Conservation (phyloP, 2,329 filamentous ascomycete genomes). For the Grosmannia penicillata region DNA sequence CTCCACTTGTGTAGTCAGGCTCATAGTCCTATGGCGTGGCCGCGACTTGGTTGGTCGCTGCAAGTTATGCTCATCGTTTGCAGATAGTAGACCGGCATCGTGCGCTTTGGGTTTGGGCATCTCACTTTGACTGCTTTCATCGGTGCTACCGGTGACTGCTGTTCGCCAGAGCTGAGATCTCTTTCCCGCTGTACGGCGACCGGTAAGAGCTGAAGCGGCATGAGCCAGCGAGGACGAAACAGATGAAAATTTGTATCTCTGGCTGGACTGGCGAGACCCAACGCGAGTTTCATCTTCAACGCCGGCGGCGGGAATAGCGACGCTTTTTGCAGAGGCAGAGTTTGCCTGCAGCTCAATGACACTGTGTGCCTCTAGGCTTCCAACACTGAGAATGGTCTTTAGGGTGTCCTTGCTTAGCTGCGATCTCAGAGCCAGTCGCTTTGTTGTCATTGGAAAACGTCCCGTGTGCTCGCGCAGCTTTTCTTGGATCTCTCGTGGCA, state of each 20-base stretch:
- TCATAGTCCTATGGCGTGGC: constrained; percentile 15
- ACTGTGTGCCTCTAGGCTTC: constrained; percentile 22
- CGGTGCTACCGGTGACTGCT: too few relatives aligned
- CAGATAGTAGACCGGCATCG: too few relatives aligned
- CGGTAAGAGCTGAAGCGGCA: constrained; percentile 7
- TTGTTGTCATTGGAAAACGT: constrained; percentile 19
- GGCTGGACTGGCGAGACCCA: too few relatives aligned
- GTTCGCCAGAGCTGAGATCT: too few relatives aligned
- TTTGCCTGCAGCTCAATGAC: constrained; percentile 6
- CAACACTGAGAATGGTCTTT: constrained; percentile 35
- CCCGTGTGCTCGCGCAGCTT: constrained; percentile 21
- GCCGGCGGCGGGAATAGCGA: background rate
- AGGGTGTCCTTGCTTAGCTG: constrained; percentile 31
- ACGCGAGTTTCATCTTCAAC: too few relatives aligned
- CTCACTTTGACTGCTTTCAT: too few relatives aligned
- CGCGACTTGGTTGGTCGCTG: background rate
- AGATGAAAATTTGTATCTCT: constrained; percentile 8
- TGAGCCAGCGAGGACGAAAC: constrained; percentile 13
- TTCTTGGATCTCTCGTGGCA: constrained; percentile 20
- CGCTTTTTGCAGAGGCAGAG: background rate
- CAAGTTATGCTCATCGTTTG: background rate
- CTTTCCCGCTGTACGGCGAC: too few relatives aligned
- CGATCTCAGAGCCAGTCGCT: constrained; percentile 21
- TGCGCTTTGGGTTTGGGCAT: too few relatives aligned
- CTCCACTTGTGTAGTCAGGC: constrained; percentile 17